Conservation (phyloP, 352 stramenopile species). For the Globisporangium okanoganense region DNA sequence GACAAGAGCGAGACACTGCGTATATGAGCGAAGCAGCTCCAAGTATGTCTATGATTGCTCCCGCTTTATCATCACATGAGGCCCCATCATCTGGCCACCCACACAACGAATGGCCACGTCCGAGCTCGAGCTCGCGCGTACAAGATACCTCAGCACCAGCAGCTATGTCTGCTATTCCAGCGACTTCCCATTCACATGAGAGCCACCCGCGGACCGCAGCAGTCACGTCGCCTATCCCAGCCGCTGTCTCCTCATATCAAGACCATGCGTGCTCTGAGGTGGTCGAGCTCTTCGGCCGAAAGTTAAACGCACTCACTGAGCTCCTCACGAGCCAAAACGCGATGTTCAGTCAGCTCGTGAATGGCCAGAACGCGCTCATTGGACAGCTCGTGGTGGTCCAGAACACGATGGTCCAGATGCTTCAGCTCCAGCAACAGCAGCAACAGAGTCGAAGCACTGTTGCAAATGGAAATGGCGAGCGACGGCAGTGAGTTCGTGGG, state of each 20-base stretch:
- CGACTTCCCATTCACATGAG: not conserved
- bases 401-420: not conserved
- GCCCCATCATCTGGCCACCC: not conserved
- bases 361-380: slow-evolving; percentile 2
- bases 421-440: not conserved
- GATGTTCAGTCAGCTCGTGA: slow-evolving; percentile 3
- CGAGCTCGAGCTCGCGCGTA: not conserved
- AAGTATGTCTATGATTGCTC: not conserved
- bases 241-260: not conserved
- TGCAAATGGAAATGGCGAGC: not conserved
- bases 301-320: not conserved
- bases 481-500: not conserved
- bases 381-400: not conserved
- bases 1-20: not conserved
- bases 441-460: not conserved
- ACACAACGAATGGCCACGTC: not conserved
- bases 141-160: not conserved
- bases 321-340: not conserved
- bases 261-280: not conserved
- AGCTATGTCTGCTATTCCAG: not conserved
- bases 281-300: not conserved
- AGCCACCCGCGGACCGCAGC: not conserved
- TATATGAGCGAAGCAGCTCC: not conserved
- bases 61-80: not conserved
- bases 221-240: not conserved